Evolutionary conservation across 2,329 filamentous ascomycete species (phyloP), one percentile per base, ranked within the genome.

Genomic region (Diaporthe vexans): DNA sequence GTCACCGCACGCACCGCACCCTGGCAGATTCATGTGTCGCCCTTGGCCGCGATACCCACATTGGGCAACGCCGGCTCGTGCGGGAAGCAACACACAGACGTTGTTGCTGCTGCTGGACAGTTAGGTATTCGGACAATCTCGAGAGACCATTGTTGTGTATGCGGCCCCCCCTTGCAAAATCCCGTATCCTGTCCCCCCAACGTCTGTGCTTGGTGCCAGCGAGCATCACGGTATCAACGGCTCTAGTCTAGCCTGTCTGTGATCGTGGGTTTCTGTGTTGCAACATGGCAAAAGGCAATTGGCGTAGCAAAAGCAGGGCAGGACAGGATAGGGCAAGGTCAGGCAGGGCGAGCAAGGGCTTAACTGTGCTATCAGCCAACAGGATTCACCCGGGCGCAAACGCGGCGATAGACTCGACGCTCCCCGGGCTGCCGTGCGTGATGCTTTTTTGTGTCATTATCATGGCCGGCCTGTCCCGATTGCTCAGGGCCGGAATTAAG

Each of bases 11-110:
- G 58, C 58, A 61, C 37, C 46, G 21, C 46, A 52, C 61, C 61
- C 46, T 37, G 63, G 37, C 59, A 33, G 6, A 19, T 43, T 29
- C 24, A 33, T 40, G 37, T 46, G 37, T 29, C 58, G 37, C n/a
- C 58, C 61, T 37, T 37, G 63, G 63, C 29, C 63, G 46, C 26
- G 21, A n/a, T 67, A 37, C 15, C 63, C 63, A 67, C 46, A 37
- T 26, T 40, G 15, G 46, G 46, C 63, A 40, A 37, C 35, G 29
- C 29, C 21, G 46, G 46, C 46, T 52, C 29, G 46, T 67, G 46
- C 63, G 63, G 63, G 63, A 67, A 37, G 63, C 63, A 52, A 52
- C 46, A 67, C 46, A 52, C 63, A 52, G 46, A 67, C 61, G 21
- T 26, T 24, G 61, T 5, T 43, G 40, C 40, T 43, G 15, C 46